phyloP scores from a whole-genome alignment of 495 filamentous ascomycete species.

The Penicillium argentinense region DNA sequence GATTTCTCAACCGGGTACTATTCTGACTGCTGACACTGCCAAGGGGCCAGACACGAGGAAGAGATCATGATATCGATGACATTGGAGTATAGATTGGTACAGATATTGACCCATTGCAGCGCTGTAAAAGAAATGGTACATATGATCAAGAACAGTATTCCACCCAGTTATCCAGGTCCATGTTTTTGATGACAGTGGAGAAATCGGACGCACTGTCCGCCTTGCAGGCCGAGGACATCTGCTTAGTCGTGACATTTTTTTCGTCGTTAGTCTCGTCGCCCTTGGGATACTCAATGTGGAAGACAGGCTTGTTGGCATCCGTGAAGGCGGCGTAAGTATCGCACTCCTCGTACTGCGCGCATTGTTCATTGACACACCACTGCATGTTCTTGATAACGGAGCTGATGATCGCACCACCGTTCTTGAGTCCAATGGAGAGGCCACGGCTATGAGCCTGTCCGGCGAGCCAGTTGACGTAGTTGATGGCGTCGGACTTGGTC shows the following conservation, averaged over 20 bases:
- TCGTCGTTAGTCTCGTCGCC: conserved; percentile 41
- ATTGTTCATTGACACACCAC: conserved; percentile 75
- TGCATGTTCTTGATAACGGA: conserved; percentile 56
- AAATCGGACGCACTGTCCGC: conserved; percentile 45
- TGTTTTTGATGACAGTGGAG: conserved; percentile 64
- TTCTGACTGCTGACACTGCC: too few relatives aligned
- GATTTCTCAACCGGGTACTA: too few relatives aligned
- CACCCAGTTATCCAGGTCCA: conserved; percentile 60
- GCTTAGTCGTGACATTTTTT: conserved; percentile 23
- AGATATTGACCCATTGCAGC: neutral
- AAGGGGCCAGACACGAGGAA: too few relatives aligned
- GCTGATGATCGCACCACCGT: conserved; percentile 58
- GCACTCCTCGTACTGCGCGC: conserved; percentile 60
- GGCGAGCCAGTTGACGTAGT: conserved; percentile 61
- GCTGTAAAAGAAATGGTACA: neutral
- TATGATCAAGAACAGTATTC: conserved; percentile 39
- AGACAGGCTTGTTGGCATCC: conserved; percentile 62
- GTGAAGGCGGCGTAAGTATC: conserved; percentile 56
- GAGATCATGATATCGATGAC: too few relatives aligned
- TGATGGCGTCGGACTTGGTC: conserved; percentile 51
- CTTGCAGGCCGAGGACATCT: conserved; percentile 36
- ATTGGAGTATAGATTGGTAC: neutral
- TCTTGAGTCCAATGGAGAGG: conserved; percentile 65
- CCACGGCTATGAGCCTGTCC: conserved; percentile 45
- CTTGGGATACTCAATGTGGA: conserved; percentile 70